Evolutionary conservation across 2,329 filamentous ascomycete species (phyloP).

Genomic region (Talaromyces atroroseus): DNA sequence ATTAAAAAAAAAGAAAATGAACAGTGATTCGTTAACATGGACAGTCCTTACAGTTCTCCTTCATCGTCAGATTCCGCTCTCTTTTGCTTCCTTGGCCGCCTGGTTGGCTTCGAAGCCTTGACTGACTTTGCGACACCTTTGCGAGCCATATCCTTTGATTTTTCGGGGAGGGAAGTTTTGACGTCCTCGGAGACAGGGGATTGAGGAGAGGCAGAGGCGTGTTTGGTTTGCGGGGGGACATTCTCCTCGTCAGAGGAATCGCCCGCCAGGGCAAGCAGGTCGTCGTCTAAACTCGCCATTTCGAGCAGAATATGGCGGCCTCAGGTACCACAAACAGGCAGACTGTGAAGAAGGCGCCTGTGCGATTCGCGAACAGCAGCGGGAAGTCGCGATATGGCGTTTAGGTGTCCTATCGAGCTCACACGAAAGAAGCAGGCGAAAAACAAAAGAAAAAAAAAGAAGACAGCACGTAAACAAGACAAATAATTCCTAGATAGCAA

Average conservation of each 20-base stretch:
- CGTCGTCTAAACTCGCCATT: slow-evolving; percentile 80
- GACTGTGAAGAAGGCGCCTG: not conserved
- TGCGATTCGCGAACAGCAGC: not conserved
- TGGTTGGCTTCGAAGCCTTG: slow-evolving; percentile 11
- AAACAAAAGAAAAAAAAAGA: not conserved
- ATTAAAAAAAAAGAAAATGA: not conserved
- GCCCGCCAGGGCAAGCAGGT: slow-evolving; percentile 87
- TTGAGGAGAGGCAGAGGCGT: slow-evolving; percentile 50
- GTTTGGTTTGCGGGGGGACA: slow-evolving; percentile 48
- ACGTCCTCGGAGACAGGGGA: slow-evolving; percentile 44
- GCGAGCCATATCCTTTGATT: slow-evolving; percentile 41
- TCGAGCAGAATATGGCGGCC: slow-evolving; percentile 23
- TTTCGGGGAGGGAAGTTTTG: slow-evolving; percentile 38
- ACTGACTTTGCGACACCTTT: slow-evolving; percentile 40
- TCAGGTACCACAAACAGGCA: not conserved
- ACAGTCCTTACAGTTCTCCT: slow-evolving; percentile 68
- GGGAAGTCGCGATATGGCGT: slow-evolving; percentile 2
- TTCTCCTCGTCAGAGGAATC: slow-evolving; percentile 58
- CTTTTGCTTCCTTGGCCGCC: slow-evolving; percentile 43
- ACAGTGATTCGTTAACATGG: slow-evolving; percentile 6
- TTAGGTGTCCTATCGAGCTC: slow-evolving; percentile 2
- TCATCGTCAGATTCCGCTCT: slow-evolving; percentile 65
- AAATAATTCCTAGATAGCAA: not conserved
- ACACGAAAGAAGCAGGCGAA: not conserved
- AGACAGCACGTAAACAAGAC: not conserved